Evolutionary conservation across 2,329 filamentous ascomycete genomes (phyloP), one percentile per base, ranked within the genome.

Genomic region (Talaromyces sp.): DNA sequence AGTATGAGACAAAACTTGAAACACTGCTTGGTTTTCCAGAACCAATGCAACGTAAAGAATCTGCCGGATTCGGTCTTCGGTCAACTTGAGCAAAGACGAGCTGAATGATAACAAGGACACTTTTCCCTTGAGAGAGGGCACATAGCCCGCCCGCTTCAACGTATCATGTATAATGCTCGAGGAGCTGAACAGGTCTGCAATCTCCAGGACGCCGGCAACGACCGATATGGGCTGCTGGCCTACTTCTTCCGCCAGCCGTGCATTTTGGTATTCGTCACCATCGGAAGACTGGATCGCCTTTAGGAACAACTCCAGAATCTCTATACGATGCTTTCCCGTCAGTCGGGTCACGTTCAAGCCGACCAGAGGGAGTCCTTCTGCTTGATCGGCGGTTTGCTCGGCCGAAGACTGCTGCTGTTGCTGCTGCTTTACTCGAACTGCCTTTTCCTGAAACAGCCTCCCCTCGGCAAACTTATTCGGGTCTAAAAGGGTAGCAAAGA

Each of bases 391-490:
- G n/a, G 23, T 7, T 8, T 53, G 16, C 50, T 53, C 50, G 27
- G 4, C 50, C 1, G 28, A 31, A 18, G 10, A 12, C 23, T 52
- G 42, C 42, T 47, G 42, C 42, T 47, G n/a, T 14, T 34, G 10
- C 34, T 33, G 65, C 53, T 63, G 53, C 30, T 58, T 57, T 7
- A 52, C 61, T 18, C 55, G 51, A 36, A 51, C 44, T 18, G 63
- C 67, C 54, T 64, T 72, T 67, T 70, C 66, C 58, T 68, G 65
- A 62, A 79, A 67, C 4, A 67, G 56, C 55, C 69, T 70, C 5
- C 78, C 77, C 63, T 79, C 78, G 1, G 69, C 69, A 59, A 80
- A 79, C 59, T 79, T 79, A 14, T 71, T 66, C 2, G 75, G 73
- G 40, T 79, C 76, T 16, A 80, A 65, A 12, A 79, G 66, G 23